These are phyloP conservation scores for Marchantia polymorpha DNA, from an alignment of 225 moss, liverwort and hornwort genomes.

Conservation along the genomic window DNA sequence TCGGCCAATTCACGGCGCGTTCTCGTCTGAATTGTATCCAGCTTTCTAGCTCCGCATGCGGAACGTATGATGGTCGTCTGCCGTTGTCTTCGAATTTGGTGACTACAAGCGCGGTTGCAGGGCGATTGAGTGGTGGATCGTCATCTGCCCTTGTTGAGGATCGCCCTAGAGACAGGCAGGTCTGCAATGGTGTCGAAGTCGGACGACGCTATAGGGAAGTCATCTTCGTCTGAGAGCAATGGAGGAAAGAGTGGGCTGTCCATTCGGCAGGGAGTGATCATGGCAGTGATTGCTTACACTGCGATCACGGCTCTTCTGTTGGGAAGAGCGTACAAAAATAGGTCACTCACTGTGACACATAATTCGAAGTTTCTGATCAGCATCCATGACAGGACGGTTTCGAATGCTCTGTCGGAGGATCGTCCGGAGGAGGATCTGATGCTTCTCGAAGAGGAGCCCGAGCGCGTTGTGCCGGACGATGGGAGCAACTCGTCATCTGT, in stretches of 20 bases:
- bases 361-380: neutral
- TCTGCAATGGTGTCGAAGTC: slow-evolving; percentile 4
- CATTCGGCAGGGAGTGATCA: slow-evolving; percentile 28
- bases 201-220: neutral
- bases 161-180: neutral
- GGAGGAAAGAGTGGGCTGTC: slow-evolving; percentile 27
- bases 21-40: neutral
- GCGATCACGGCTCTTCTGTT: slow-evolving; percentile 23
- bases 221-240: slow-evolving; percentile 1
- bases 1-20: neutral
- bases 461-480: neutral
- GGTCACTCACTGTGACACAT: neutral
- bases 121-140: neutral
- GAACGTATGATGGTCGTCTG: neutral
- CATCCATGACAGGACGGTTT: neutral
- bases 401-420: slow-evolving; percentile 4
- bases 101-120: neutral
- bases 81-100: neutral
- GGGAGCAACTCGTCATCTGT: slow-evolving; percentile 17
- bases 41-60: neutral
- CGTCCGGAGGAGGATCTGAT: neutral
- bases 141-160: neutral
- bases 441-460: neutral
- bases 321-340: slow-evolving; percentile 13
- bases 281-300: slow-evolving; percentile 26